These are phyloP conservation scores for Kuraishia molischiana DNA, from an alignment of 805 yeast species.

Conservation along the genomic window DNA sequence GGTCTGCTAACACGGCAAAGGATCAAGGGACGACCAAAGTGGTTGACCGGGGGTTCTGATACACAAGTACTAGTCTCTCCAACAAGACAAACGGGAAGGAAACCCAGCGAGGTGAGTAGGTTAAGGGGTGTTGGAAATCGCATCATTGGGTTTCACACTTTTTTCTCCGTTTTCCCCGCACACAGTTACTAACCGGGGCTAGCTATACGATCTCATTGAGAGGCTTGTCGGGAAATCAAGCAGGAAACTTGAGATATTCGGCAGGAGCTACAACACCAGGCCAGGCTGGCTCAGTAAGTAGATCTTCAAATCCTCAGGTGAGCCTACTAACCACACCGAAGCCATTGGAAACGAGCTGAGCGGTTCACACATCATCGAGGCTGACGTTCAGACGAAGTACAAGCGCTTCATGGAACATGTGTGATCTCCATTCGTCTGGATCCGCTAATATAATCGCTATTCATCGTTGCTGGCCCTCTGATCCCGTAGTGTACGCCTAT, in stretches of 20 bases:
- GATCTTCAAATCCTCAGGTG: not conserved
- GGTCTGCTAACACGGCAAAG: not conserved
- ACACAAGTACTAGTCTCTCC: slow-evolving; percentile 71
- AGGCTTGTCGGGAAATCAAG: slow-evolving; percentile 70
- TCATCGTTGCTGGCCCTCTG: no score
- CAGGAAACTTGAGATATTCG: slow-evolving; percentile 81
- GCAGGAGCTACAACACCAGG: slow-evolving; percentile 75
- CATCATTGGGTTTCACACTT: no score
- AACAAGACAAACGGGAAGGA: slow-evolving; percentile 81
- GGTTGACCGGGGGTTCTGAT: slow-evolving; percentile 63
- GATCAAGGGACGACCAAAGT: slow-evolving; percentile 65
- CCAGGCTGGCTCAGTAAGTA: slow-evolving; percentile 76
- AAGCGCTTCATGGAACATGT: no score
- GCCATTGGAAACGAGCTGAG: slow-evolving; percentile 72
- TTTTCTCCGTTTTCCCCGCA: no score
- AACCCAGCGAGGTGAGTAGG: slow-evolving; percentile 66
- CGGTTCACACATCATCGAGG: slow-evolving; percentile 48
- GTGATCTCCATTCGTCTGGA: no score
- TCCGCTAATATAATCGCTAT: no score
- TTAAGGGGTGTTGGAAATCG: not conserved
- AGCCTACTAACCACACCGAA: slow-evolving; percentile 5
- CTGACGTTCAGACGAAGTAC: no score
- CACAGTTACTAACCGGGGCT: no score
- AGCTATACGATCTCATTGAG: slow-evolving; percentile 72
- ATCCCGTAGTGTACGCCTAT: no score